Evolutionary conservation across 2,329 filamentous ascomycete species (phyloP), one percentile per base, ranked within the genome.

Genomic region (Raffaelea albimanens): DNA sequence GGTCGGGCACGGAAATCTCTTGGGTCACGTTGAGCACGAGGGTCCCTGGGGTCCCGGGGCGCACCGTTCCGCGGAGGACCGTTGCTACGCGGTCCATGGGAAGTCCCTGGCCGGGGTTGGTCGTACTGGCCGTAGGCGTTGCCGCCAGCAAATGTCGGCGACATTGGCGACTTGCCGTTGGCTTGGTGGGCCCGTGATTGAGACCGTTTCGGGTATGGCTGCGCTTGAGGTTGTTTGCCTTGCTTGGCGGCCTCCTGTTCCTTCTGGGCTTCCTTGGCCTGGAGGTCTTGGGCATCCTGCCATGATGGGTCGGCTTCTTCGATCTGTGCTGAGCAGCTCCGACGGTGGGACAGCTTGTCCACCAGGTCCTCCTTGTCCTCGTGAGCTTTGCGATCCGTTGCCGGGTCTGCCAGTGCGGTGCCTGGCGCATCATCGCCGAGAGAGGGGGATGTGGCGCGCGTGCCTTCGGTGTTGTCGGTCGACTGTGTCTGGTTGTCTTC

Each of bases 321-420:
- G 13, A 75, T 63, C 48, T 69, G 68, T 62, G 72, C 70, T 4
- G 69, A 67, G 46, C 76, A 63, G 54, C 75, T 78, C 41, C 65
- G 64, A 33, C 70, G 64, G 19, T 68, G 64, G 2, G 71, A 64
- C 0, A 67, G 63, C 51, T 66, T 65, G 19, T 73, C 67, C 0
- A 70, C 70, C 14, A 74, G 55, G 1, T 55, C 52, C 18, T 48
- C 49, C 16, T 51, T 36, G 36, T 46, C 50, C 11, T 51, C 20
- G 46, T 18, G 36, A 38, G 22, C 16, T 41, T 29, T 16, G n/a
- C 20, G 11, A 8, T 25, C 7, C 14, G 5, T 38, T 38, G 34
- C 14, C n/a, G 36, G 25, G 21, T 18, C 33, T 13, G 13, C 25
- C 9, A 8, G 20, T 4, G 43, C 19, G 2, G 31, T 16, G 31